These are phyloP conservation scores for Pythium vanterpoolii DNA, from an alignment of 352 stramenopile genomes.

Conservation along the genomic window DNA sequence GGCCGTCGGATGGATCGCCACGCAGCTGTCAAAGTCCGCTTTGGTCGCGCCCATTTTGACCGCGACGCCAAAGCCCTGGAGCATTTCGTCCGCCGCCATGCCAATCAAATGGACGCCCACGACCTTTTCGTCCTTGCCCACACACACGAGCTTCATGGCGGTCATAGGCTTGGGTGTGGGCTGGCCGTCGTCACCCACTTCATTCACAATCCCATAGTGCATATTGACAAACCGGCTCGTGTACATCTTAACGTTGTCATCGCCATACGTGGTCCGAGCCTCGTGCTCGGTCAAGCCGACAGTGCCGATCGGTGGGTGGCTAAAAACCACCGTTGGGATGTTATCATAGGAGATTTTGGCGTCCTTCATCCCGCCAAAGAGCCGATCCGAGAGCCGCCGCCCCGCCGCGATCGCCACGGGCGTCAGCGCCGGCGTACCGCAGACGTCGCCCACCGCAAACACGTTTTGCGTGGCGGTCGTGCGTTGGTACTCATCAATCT, in stretches of 20 bases:
- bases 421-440: constrained; percentile 43
- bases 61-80: constrained; percentile 98
- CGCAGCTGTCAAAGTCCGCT: constrained; percentile 94
- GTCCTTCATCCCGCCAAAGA: constrained; percentile 85
- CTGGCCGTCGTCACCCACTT: constrained; percentile 21
- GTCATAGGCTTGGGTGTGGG: constrained; percentile 92
- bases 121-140: constrained; percentile 88
- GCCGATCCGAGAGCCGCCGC: constrained; percentile 85
- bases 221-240: constrained; percentile 95
- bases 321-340: constrained; percentile 97
- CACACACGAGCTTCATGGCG: constrained; percentile 94
- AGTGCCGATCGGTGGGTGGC: constrained; percentile 94
- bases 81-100: constrained; percentile 95
- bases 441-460: constrained; percentile 89
- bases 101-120: constrained; percentile 97
- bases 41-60: constrained; percentile 99
- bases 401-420: constrained; percentile 88
- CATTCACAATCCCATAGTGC: constrained; percentile 87
- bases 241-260: constrained; percentile 95
- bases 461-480: constrained; percentile 91
- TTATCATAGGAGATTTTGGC: constrained; percentile 89
- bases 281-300: constrained; percentile 93
- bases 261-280: constrained; percentile 90
- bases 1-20: constrained; percentile 96
- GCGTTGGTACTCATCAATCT: constrained; percentile 87